Percentiles rank a stretch among this genome's conserved stretches.
Conservation (phyloP, 148 eudicot species). For the Amaranthus palmeri region DNA sequence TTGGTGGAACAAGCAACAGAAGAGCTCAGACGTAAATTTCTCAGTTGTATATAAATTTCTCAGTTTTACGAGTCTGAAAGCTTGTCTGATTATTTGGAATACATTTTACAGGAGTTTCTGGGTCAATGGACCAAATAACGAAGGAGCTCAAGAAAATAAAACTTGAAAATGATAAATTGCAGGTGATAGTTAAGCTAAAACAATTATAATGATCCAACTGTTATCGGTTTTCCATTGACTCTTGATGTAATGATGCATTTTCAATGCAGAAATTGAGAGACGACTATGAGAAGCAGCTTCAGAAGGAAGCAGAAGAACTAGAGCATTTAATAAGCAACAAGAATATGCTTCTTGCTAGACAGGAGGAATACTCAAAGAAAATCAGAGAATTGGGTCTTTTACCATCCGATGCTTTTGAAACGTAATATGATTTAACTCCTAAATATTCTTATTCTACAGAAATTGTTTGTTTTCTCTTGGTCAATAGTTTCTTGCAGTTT, state of each 20-base stretch:
- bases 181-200: constrained; percentile 45
- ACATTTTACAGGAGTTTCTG: constrained; percentile 49
- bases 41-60: not conserved
- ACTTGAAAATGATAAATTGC: constrained; percentile 61
- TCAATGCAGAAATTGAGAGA: constrained; percentile 64
- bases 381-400: constrained; percentile 90
- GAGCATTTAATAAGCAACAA: constrained; percentile 79
- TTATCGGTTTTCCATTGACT: constrained; percentile 8
- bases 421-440: constrained; percentile 40
- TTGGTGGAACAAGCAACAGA: constrained; percentile 53
- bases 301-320: constrained; percentile 85
- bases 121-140: constrained; percentile 46
- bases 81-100: constrained; percentile 4
- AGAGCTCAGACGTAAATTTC: constrained; percentile 59
- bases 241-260: constrained; percentile 16
- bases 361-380: constrained; percentile 92
- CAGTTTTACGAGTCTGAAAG: not conserved
- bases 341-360: constrained; percentile 74
- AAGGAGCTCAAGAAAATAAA: constrained; percentile 59
- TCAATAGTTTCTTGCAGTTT: not conserved
- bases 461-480: not conserved
- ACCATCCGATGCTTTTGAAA: constrained; percentile 92
- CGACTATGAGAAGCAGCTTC: constrained; percentile 58
- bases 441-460: not conserved
- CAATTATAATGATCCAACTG: constrained; percentile 13